A percentile compares a stretch with the other conserved stretches of the same genome.
Evolutionary conservation across 73 alveolate genomes (phyloP).

Genomic region (Paramecium sonneborni): DNA sequence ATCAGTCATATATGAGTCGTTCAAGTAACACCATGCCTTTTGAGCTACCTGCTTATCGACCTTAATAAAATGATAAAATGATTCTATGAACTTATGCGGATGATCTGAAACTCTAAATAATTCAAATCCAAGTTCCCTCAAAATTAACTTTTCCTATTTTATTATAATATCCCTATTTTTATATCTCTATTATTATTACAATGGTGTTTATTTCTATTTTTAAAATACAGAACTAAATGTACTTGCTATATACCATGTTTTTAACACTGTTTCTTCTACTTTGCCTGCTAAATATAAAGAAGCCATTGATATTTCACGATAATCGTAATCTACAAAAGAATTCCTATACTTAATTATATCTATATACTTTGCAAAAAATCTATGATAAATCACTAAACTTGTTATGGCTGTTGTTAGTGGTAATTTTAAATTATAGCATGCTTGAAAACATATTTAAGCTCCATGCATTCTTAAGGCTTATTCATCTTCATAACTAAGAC

Average conservation of each 20-base stretch:
- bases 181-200: background rate
- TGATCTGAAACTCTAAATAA: constrained; percentile 38
- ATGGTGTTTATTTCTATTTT: background rate
- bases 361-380: constrained; percentile 29
- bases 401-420: constrained; percentile 32
- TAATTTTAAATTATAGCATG: background rate
- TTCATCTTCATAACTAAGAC: constrained; percentile 44
- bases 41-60: constrained; percentile 29
- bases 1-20: constrained; percentile 44
- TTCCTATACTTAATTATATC: background rate
- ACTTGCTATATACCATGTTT: constrained; percentile 48
- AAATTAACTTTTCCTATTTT: background rate
- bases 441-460: constrained; percentile 40
- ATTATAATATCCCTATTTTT: background rate
- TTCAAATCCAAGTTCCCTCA: constrained; percentile 42
- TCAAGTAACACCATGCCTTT: constrained; percentile 49
- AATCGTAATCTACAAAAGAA: constrained; percentile 42
- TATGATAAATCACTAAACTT: constrained; percentile 19
- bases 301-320: constrained; percentile 46
- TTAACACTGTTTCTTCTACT: constrained; percentile 18
- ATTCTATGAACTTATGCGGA: constrained; percentile 47
- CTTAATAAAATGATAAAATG: constrained; percentile 44
- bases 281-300: constrained; percentile 28
- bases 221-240: constrained; percentile 3
- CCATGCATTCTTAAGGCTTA: constrained; percentile 44